These are phyloP conservation scores for Marsdenia floribunda DNA, from an alignment of 257 asterid species.

Conservation along the genomic window DNA sequence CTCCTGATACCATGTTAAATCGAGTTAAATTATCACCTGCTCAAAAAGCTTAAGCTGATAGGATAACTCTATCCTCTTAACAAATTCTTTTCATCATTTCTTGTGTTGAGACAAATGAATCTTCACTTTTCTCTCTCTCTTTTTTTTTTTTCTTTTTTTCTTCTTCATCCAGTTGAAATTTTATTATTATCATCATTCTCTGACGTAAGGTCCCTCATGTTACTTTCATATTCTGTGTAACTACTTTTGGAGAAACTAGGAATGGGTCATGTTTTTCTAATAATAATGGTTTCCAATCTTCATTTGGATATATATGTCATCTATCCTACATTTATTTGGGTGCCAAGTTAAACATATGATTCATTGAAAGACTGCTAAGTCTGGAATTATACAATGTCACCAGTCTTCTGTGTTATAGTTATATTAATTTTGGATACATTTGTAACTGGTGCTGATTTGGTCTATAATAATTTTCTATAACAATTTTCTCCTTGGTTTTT, in stretches of 20 bases:
- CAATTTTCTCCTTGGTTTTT: background rate
- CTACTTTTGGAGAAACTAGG: background rate
- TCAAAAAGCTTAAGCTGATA: no score
- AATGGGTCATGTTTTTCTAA: background rate
- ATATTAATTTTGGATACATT: background rate
- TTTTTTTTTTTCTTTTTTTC: background rate
- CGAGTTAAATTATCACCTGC: no score
- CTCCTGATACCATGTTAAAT: no score
- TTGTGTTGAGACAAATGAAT: background rate
- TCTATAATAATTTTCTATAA: background rate
- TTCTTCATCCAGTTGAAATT: background rate
- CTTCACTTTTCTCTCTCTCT: no score
- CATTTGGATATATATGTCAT: background rate
- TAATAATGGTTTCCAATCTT: background rate
- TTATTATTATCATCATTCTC: background rate
- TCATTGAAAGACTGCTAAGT: background rate
- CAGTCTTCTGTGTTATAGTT: background rate
- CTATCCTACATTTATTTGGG: background rate
- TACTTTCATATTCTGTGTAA: background rate
- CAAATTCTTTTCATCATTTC: background rate
- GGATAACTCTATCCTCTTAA: no score
- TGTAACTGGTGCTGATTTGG: background rate
- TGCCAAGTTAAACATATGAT: background rate
- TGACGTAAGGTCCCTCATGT: background rate
- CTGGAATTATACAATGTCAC: background rate